Evolutionary conservation across 2,329 filamentous ascomycete species (phyloP).

Genomic region (Ophiostoma montium): DNA sequence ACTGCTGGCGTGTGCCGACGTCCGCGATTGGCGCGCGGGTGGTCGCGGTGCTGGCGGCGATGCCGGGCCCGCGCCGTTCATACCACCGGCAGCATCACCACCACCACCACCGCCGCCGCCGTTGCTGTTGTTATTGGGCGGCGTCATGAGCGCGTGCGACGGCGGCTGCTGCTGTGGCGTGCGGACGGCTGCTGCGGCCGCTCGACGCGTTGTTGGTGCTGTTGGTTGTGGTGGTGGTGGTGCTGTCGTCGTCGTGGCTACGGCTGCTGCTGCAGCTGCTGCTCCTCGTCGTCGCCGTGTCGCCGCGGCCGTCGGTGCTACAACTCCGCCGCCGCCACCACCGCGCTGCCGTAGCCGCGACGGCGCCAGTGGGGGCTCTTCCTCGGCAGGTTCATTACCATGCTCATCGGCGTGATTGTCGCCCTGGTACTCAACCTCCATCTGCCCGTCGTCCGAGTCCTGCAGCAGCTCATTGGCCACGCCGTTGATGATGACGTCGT

Average conservation of each 20-base stretch:
- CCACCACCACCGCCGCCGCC: neutral
- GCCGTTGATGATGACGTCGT: neutral
- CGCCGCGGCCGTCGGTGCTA: neutral
- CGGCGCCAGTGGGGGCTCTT: neutral
- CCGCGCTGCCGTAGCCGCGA: neutral
- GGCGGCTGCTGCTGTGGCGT: conserved; percentile 5
- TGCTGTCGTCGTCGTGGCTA: neutral
- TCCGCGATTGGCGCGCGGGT: too few species aligned
- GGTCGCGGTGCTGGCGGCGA: conserved; percentile 1
- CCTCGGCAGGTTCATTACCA: too few species aligned
- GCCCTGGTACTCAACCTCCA: conserved; percentile 11
- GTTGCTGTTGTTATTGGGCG: neutral
- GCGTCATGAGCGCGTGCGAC: conserved; percentile 7
- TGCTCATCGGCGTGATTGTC: too few species aligned
- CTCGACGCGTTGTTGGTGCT: neutral
- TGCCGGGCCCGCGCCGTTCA: too few species aligned
- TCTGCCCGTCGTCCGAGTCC: conserved; percentile 7
- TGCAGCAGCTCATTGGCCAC: neutral
- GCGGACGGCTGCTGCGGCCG: neutral
- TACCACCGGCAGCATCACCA: too few species aligned
- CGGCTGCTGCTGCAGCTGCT: neutral
- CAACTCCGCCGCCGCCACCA: neutral
- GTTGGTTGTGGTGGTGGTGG: neutral
- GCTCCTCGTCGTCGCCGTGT: neutral
- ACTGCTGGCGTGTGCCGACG: too few species aligned